Base-by-base conservation (phyloP, 2,329 filamentous ascomycete species). In the Cercospora sesami region DNA sequence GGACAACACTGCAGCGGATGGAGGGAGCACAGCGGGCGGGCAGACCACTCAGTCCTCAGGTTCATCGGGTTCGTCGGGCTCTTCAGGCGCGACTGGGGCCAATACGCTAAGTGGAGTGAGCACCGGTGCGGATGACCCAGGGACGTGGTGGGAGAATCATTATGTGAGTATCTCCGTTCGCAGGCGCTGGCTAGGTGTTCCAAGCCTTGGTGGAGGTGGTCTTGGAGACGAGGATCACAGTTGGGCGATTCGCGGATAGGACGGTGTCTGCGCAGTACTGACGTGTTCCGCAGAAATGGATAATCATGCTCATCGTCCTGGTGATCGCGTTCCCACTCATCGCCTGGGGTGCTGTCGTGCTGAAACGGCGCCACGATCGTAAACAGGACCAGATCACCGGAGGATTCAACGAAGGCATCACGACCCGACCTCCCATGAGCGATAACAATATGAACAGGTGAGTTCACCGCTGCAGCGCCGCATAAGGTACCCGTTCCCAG, bases 241-340 rank as follows among this genome's bases (percentile, higher is more conserved):
- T 9, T 30, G 26, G 53, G 6, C n/a, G 6, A 16, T 39, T n/a
- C 3, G 53, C 14, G 42, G 9, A 14, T 3, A 51, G 10, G 45
- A 23, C 2, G 6, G 45, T 26, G 45, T 0, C 3, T 51, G 45
- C 45, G 21, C 45, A 23, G 53, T 30, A 53, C 69, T 73, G 64
- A 73, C 69, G 7, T 64, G 10, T 33, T 51, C 30, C 21, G 30
- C 68, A 78, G 76, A 85, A 89, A 81, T 96, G 92, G 92, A 87
- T 96, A 57, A 84, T 94, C 70, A 92, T 95, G 85, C 84, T 95
- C 63, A 89, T 93, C 71, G 82, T 94, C 69, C 84, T 96, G 30
- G 85, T 90, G 53, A 82, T 94, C 68, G 89, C 83, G 63, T 91
- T 96, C 69, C 81, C 85, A 14, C 83, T 83, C 66, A 86, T 92